These are phyloP conservation scores for Ustilago nuda DNA, from an alignment of 1,284 basidiomycete genomes.

Conservation along the genomic window DNA sequence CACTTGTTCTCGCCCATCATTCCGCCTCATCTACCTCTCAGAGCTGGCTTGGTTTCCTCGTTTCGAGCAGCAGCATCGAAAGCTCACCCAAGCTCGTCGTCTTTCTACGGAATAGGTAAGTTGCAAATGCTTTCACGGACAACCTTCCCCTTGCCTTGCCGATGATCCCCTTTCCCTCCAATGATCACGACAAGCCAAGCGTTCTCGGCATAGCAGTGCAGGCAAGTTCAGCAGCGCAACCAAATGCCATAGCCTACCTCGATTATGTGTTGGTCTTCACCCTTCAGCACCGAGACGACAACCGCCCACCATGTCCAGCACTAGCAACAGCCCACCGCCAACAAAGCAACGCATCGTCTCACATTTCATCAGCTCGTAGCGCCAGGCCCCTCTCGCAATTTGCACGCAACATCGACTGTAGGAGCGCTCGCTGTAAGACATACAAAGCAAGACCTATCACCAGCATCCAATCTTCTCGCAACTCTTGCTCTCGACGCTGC, in stretches of 20 bases:
- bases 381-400: not conserved
- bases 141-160: slow-evolving; percentile 6
- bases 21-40: slow-evolving; percentile 24
- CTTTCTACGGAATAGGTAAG: slow-evolving; percentile 35
- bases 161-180: not conserved
- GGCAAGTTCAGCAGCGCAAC: not conserved
- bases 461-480: not conserved
- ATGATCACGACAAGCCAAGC: not conserved
- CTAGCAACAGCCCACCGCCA: not conserved
- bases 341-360: not conserved
- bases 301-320: not conserved
- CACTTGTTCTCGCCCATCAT: slow-evolving; percentile 27
- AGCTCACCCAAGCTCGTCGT: not conserved
- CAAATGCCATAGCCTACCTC: not conserved
- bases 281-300: not conserved
- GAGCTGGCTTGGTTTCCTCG: slow-evolving; percentile 35
- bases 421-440: not conserved
- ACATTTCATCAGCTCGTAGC: not conserved
- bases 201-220: not conserved
- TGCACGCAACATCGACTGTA: not conserved
- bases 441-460: not conserved
- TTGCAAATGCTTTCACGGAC: slow-evolving; percentile 5
- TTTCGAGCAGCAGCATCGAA: slow-evolving; percentile 32
- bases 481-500: no score
- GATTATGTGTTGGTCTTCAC: not conserved